phyloP scores from a whole-genome alignment of 2,329 filamentous ascomycete species.

The Neofusicoccum ribis region DNA sequence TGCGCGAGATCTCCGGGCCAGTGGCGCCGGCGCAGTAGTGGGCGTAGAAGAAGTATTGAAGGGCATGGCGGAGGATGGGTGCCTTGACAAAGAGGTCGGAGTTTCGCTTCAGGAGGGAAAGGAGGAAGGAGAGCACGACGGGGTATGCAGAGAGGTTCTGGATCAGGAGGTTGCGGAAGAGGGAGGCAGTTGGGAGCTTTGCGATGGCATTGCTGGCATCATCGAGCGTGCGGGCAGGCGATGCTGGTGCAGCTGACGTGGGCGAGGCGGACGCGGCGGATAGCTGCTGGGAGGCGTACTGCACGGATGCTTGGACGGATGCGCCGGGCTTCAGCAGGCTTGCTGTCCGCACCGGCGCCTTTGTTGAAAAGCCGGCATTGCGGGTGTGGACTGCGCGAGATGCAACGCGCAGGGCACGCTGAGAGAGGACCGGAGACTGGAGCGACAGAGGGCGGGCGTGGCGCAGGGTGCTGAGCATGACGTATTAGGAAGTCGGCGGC shows the following conservation, averaged over 20 bases:
- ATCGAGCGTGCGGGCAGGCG: not conserved
- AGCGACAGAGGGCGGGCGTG: slow-evolving; percentile 10
- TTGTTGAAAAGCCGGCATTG: slow-evolving; percentile 6
- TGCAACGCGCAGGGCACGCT: not conserved
- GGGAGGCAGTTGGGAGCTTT: slow-evolving; percentile 16
- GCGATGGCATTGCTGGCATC: not conserved
- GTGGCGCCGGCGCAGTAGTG: slow-evolving; percentile 89
- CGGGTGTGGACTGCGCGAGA: slow-evolving; percentile 1
- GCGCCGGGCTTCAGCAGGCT: slow-evolving; percentile 9
- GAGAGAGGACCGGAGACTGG: slow-evolving; percentile 7
- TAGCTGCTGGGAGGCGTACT: not conserved
- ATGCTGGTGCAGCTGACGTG: not conserved
- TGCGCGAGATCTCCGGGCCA: slow-evolving; percentile 61
- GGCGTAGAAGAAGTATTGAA: slow-evolving; percentile 82
- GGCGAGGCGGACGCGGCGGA: not conserved
- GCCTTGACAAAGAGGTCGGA: slow-evolving; percentile 14
- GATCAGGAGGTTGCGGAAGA: slow-evolving; percentile 20
- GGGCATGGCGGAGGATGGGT: slow-evolving; percentile 65
- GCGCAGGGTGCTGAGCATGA: slow-evolving; percentile 17
- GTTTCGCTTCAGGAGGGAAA: slow-evolving; percentile 16
- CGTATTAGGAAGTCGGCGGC: slow-evolving; percentile 8
- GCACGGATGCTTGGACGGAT: slow-evolving; percentile 6
- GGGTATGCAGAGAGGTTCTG: slow-evolving; percentile 16
- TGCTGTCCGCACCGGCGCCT: not conserved
- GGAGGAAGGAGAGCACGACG: slow-evolving; percentile 17